These are phyloP conservation scores for Periconia sp. DNA, from an alignment of 2,329 filamentous ascomycete species.

Conservation along the genomic window DNA sequence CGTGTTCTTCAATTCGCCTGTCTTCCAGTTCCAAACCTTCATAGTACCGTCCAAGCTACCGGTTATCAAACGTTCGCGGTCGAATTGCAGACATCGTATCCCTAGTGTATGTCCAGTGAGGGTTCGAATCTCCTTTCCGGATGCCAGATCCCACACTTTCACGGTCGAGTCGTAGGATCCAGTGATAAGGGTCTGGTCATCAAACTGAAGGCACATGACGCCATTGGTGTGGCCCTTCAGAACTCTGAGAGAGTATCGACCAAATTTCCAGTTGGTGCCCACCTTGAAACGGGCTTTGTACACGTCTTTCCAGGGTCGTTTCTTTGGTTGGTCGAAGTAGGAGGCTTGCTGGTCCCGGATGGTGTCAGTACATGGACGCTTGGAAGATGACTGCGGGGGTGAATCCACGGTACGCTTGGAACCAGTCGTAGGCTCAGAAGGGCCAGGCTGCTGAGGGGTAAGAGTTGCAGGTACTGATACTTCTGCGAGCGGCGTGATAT, in stretches of 20 bases:
- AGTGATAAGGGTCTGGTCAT: conserved; percentile 89
- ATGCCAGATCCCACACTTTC: conserved; percentile 95
- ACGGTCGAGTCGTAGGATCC: conserved; percentile 95
- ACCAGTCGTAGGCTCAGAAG: conserved; percentile 20
- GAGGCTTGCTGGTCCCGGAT: conserved; percentile 47
- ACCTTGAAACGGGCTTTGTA: conserved; percentile 96
- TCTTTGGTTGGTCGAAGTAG: conserved; percentile 56
- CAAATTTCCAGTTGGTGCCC: conserved; percentile 96
- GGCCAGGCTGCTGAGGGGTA: conserved; percentile 12
- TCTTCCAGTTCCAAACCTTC: conserved; percentile 96
- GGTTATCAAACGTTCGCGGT: conserved; percentile 88
- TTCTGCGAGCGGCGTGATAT: conserved; percentile 57
- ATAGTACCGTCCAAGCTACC: conserved; percentile 87
- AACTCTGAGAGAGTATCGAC: conserved; percentile 81
- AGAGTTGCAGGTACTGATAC: conserved; percentile 15
- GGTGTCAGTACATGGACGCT: conserved; percentile 41
- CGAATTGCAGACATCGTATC: conserved; percentile 89
- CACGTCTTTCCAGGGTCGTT: conserved; percentile 91
- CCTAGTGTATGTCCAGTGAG: conserved; percentile 81
- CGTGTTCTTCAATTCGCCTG: conserved; percentile 82
- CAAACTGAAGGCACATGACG: conserved; percentile 79
- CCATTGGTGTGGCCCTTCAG: conserved; percentile 91
- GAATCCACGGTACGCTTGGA: conserved; percentile 37
- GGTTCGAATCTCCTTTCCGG: conserved; percentile 83
- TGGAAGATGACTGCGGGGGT: conserved; percentile 34